Evolutionary conservation across 176 grass and related monocot genomes (phyloP), one percentile per base, ranked within the genome.

Genomic region (Hyparrhenia diplandra): DNA sequence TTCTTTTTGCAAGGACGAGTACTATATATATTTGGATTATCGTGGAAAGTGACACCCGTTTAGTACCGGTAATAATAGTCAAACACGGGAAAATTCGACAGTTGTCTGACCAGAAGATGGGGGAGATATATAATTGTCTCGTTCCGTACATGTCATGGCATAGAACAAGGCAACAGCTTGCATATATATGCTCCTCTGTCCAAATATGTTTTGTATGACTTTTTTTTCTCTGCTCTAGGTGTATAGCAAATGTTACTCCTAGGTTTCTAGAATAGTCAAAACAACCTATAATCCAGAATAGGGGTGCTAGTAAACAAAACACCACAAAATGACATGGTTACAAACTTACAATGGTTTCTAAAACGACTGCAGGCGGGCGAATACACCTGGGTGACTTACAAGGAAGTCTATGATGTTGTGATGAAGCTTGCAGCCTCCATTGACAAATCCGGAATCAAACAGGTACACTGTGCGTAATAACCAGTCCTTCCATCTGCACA

Each of bases 311-410:
- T n/a, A n/a, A n/a, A n/a, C n/a, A 4, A 32, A 45, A 45, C 46
- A 49, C 46, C 17, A 21, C 5, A 21, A 20, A 20, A 13, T 51
- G 51, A 21, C 21, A 2, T 18, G 51, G 20, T 21, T 54, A 8
- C 5, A 21, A 49, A 3, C 2, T 54, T 46, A 54, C 7, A 3
- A 54, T 21, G 18, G 18, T 54, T 54, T 54, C 21, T 64, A 20
- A 29, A 57, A 23, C 23, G n/a, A 42, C 45, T n/a, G 67, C 74
- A 97, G 94, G 84, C 90, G 1, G 88, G 95, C 13, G 92, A 90
- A 34, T 98, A 94, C 74, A 66, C 35, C 0, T 98, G 92, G 95
- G 67, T 76, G 80, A 91, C 78, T 71, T 98, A 98, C 73, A 87
- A 73, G 77, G 90, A 98, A 51, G 88, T 60, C 34, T 94, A 89